A percentile compares a stretch with the other conserved stretches of the same genome.
Evolutionary conservation across 192 early-diverging fungal genomes (phyloP).

Genomic region (Dispira parvispora): DNA sequence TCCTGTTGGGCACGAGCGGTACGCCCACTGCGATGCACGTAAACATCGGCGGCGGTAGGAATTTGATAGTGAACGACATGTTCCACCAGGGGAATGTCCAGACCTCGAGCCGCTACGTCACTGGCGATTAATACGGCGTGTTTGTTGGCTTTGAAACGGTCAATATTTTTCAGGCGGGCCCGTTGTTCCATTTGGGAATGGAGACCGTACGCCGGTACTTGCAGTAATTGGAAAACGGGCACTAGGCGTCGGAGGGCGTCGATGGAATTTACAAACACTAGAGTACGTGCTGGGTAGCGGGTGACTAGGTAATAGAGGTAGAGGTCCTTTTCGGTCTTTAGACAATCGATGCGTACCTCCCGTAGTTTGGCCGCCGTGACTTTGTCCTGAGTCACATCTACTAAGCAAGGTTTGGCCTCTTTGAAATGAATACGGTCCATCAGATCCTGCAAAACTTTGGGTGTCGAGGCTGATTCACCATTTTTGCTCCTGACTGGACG

Average conservation of each 20-base stretch:
- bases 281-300: conserved; percentile 72
- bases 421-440: conserved; percentile 57
- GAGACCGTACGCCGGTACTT: conserved; percentile 57
- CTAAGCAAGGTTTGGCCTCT: conserved; percentile 50
- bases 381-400: conserved; percentile 52
- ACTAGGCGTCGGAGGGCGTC: conserved; percentile 77
- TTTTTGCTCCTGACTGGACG: conserved; percentile 8
- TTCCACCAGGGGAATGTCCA: conserved; percentile 86
- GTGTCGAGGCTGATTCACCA: conserved; percentile 16
- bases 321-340: conserved; percentile 65
- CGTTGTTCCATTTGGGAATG: conserved; percentile 96
- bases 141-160: conserved; percentile 57
- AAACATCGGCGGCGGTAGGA: conserved; percentile 81
- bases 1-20: conserved; percentile 76
- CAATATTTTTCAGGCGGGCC: conserved; percentile 84
- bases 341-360: conserved; percentile 78
- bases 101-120: conserved; percentile 89
- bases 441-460: conserved; percentile 41
- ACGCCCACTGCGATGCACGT: conserved; percentile 88
- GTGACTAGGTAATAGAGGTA: conserved; percentile 78
- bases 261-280: conserved; percentile 94
- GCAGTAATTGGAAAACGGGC: conserved; percentile 61
- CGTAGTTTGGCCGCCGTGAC: conserved; percentile 50
- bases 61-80: conserved; percentile 94
- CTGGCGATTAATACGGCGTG: conserved; percentile 78